Conservation (phyloP, 257 asterid species). For the Voacanga thouarsii region DNA sequence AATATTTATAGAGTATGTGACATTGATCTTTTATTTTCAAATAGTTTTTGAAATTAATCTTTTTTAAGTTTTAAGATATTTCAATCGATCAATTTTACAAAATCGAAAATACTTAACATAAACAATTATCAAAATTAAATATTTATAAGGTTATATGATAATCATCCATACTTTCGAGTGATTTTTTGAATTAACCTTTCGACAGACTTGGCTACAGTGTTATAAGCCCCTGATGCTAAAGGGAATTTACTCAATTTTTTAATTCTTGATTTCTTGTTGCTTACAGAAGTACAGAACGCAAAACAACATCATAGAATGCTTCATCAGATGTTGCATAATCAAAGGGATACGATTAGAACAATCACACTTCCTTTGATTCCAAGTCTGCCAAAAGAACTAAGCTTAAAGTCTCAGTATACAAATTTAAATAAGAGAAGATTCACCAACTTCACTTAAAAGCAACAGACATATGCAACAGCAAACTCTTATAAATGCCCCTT, state of each 20-base stretch:
- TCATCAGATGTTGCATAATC: constrained; percentile 15
- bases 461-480: neutral
- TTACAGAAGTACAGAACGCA: neutral
- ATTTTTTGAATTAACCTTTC: too few species aligned
- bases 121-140: too few species aligned
- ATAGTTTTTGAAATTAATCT: too few species aligned
- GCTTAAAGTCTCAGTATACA: constrained; percentile 54
- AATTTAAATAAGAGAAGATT: constrained; percentile 6
- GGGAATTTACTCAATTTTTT: neutral
- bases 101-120: too few species aligned
- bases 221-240: neutral
- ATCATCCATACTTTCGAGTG: too few species aligned
- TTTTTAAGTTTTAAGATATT: too few species aligned
- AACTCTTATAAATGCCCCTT: constrained; percentile 26
- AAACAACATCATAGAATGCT: constrained; percentile 11
- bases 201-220: neutral
- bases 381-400: constrained; percentile 40
- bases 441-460: constrained; percentile 36
- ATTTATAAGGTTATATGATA: too few species aligned
- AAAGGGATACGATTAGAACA: neutral
- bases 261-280: neutral
- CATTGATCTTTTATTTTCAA: too few species aligned
- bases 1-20: too few species aligned
- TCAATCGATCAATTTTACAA: too few species aligned
- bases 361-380: constrained; percentile 30